These are phyloP conservation scores for Lentinula edodes DNA, from an alignment of 768 basidiomycete genomes.

Conservation along the genomic window DNA sequence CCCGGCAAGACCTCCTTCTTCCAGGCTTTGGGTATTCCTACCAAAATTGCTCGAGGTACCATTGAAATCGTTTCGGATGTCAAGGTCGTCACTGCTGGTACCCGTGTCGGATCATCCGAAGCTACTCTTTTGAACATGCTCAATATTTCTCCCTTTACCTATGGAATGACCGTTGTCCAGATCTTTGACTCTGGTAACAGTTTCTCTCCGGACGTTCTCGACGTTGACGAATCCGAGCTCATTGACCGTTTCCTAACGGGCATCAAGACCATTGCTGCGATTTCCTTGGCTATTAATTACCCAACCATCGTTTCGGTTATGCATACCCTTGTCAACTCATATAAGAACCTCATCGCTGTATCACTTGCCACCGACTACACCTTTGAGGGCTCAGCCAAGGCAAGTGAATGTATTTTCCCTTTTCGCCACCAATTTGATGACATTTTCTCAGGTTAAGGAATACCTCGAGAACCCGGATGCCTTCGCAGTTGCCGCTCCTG, in stretches of 20 bases:
- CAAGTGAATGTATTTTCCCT: constrained; percentile 27
- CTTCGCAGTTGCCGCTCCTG: constrained; percentile 80
- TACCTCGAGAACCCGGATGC: constrained; percentile 97
- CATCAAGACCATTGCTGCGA: constrained; percentile 91
- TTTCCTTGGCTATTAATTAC: constrained; percentile 94
- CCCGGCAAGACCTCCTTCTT: constrained; percentile 99
- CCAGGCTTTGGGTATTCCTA: constrained; percentile 99
- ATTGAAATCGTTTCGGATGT: constrained; percentile 99
- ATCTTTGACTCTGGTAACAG: constrained; percentile 93
- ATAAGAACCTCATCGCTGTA: constrained; percentile 96
- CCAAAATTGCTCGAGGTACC: constrained; percentile 99
- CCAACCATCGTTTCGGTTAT: constrained; percentile 91
- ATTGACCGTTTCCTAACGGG: constrained; percentile 88
- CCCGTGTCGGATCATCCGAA: constrained; percentile 94
- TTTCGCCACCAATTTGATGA: constrained; percentile 12
- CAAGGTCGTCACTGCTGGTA: constrained; percentile 88
- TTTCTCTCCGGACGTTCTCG: constrained; percentile 87
- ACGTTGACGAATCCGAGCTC: constrained; percentile 88
- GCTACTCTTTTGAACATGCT: constrained; percentile 99
- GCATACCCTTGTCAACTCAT: constrained; percentile 96
- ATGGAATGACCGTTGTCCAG: constrained; percentile 98
- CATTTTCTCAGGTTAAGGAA: constrained; percentile 71
- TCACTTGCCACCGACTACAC: constrained; percentile 89
- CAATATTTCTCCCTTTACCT: constrained; percentile 99
- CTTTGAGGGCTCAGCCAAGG: constrained; percentile 93